Percentiles rank a stretch among this genome's conserved stretches.
phyloP scores from a whole-genome alignment of 1,284 basidiomycete genomes.

The Cronartium ribicola region DNA sequence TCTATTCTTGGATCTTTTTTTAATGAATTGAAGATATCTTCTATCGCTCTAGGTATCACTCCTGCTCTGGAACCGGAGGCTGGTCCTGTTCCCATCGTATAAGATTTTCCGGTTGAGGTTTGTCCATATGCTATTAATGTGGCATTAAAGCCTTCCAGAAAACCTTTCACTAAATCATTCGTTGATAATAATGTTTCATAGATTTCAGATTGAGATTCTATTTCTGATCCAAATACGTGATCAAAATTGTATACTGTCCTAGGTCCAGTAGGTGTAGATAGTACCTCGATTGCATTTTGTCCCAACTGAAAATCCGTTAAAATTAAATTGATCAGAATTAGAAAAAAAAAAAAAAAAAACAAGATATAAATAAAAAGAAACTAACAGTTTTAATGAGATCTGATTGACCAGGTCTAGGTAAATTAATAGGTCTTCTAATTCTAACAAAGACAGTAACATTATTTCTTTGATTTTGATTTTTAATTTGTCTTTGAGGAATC shows the following conservation, averaged over 20 bases:
- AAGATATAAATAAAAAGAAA: neutral
- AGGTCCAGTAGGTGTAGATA: neutral
- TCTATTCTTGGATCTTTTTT: neutral
- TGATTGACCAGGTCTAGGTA: neutral
- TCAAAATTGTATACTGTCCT: constrained; percentile 6
- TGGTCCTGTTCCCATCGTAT: constrained; percentile 22
- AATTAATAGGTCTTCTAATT: neutral
- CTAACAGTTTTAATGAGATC: neutral
- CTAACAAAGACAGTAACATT: constrained; percentile 10
- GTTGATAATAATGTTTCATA: constrained; percentile 1
- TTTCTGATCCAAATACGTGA: constrained; percentile 8
- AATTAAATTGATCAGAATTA: too few relatives aligned
- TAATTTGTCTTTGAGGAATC: neutral
- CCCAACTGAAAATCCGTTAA: neutral
- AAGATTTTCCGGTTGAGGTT: constrained; percentile 31
- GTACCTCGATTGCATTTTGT: constrained; percentile 5
- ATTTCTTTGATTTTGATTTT: neutral
- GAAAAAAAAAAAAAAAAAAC: neutral
- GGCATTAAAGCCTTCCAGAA: constrained; percentile 23
- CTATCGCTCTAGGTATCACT: constrained; percentile 27
- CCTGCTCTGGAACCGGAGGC: neutral
- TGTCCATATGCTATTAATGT: constrained; percentile 36
- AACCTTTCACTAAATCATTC: constrained; percentile 4
- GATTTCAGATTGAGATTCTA: constrained; percentile 5
- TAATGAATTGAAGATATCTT: constrained; percentile 11